Evolutionary conservation across 805 yeast genomes (phyloP), one percentile per base, ranked within the genome.

Genomic region (Starmerella cellae): DNA sequence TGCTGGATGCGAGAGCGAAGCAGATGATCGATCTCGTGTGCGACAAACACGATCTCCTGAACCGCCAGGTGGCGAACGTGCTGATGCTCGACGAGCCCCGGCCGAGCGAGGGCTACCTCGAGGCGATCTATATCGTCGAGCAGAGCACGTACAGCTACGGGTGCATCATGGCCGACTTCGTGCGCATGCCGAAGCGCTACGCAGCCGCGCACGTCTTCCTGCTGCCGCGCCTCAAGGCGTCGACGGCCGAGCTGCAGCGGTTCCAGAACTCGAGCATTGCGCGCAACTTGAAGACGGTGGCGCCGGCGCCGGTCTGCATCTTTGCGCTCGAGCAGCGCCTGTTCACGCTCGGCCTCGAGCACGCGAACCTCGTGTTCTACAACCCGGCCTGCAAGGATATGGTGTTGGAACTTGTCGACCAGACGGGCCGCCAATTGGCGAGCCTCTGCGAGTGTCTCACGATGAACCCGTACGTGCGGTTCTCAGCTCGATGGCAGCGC

Each of bases 391-490:
- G 71, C 18, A 67, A 65, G 26, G 41, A 38, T 24, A 16, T 21
- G 17, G 46, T 39, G 3, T 24, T 41, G 26, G 45, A 35, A 9
- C 79, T 79, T 44, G 66, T 83, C 14, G 63, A 68, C 17, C 61
- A 60, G 39, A 73, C 81, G 0, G 83, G 88, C 1, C 64, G 71
- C 10, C 56, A 83, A 19, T 65, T 91, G 50, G 74, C 84, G 24
- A 74, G 78, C 50, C 53, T 83, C 20, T 82, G 94, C 66, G 73
- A 81, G 6, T 56, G 80, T 9, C 75, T 91, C 1, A 93, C 93
- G 13, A 96, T 87, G 55, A 82, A 80, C 52, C 98, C 98, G 2
- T 71, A 80, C 35, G 74, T 91, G 18, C 68, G 98, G 51, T 82
- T 74, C 61, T 78, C 75, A 55, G 66, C 28, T 17, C 41, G 45